phyloP scores from a whole-genome alignment of 305 asterid genomes.

The Stenogyne calaminthoides region DNA sequence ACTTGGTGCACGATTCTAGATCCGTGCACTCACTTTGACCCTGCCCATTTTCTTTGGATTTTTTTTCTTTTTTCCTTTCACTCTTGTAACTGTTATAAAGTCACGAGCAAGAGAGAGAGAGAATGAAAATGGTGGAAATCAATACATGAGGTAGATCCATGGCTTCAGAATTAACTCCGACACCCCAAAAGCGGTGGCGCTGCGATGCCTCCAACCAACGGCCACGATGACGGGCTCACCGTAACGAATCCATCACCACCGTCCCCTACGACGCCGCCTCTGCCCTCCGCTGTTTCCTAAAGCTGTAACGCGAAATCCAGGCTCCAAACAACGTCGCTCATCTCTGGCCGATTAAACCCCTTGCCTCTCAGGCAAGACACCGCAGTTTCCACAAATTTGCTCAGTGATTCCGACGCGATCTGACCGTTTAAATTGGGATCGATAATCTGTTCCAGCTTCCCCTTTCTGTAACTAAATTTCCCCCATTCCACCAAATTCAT shows the following conservation, averaged over 20 bases:
- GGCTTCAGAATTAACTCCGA: no score
- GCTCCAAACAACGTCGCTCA: slow-evolving; percentile 7
- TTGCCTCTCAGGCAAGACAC: background rate
- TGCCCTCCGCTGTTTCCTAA: background rate
- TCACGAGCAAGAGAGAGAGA: no score
- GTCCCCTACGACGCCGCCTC: background rate
- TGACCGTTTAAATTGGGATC: background rate
- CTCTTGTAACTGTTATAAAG: no score
- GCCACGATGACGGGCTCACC: background rate
- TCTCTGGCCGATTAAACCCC: background rate
- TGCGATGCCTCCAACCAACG: background rate
- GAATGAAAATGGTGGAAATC: no score
- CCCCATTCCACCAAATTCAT: background rate
- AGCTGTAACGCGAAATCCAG: background rate
- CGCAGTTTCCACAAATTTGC: background rate
- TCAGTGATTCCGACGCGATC: background rate
- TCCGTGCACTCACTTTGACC: no score
- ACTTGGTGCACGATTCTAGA: no score
- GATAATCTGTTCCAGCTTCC: background rate
- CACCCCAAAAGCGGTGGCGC: no score
- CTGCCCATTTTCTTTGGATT: no score
- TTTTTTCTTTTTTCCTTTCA: no score
- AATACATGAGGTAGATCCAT: no score
- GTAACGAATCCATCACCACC: background rate
- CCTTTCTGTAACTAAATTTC: background rate